Conservation (phyloP, 2,329 filamentous ascomycete genomes). For the Cladorrhinum sp. region DNA sequence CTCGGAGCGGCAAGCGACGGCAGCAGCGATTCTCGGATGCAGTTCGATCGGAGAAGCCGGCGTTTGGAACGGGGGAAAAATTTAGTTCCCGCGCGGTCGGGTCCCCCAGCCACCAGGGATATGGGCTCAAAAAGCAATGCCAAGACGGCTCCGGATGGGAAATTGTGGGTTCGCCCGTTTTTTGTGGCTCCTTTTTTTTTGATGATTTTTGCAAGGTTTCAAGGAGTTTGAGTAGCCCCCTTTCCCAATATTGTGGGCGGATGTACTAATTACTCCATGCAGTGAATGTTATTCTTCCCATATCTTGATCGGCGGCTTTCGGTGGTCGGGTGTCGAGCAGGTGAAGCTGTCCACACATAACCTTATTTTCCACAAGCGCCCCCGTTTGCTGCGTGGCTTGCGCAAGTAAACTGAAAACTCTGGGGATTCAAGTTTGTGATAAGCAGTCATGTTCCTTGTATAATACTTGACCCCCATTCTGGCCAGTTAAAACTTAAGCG, state of each 20-base stretch:
- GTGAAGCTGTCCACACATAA: not conserved
- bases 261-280: not conserved
- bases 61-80: slow-evolving; percentile 12
- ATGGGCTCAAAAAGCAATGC: slow-evolving; percentile 5
- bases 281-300: not conserved
- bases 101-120: slow-evolving; percentile 18
- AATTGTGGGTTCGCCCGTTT: slow-evolving; percentile 4
- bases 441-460: too few species aligned
- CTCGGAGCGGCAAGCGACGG: slow-evolving; percentile 14
- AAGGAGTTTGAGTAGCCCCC: not conserved
- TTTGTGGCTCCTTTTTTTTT: not conserved
- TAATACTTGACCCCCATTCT: too few species aligned
- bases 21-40: slow-evolving; percentile 8
- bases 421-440: too few species aligned
- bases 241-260: not conserved
- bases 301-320: not conserved
- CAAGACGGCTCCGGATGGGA: slow-evolving; percentile 2
- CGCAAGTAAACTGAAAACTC: not conserved
- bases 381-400: not conserved
- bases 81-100: slow-evolving; percentile 12
- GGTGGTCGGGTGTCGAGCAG: not conserved
- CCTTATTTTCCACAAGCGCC: not conserved
- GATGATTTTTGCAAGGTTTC: not conserved
- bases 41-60: slow-evolving; percentile 11
- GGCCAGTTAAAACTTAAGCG: not conserved